Evolutionary conservation across 495 filamentous ascomycete species (phyloP).

Genomic region (Aspergillus homomorphus): DNA sequence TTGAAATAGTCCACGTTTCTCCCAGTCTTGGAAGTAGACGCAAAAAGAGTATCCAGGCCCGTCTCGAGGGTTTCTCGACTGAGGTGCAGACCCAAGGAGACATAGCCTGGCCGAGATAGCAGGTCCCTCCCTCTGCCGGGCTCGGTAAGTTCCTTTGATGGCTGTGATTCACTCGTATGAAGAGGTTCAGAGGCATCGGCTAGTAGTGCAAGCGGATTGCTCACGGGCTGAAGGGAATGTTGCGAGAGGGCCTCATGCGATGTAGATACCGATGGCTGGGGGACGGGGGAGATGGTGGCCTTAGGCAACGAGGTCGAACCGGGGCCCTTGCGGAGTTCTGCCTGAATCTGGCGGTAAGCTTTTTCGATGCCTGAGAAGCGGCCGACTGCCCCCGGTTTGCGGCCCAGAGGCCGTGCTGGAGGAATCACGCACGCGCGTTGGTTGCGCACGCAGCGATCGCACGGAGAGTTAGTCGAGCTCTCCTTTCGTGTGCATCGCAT

Average conservation of each 20-base stretch:
- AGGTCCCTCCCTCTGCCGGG: constrained; percentile 9
- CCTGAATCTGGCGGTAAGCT: constrained; percentile 24
- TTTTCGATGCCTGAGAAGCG: constrained; percentile 28
- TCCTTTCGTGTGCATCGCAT: constrained; percentile 25
- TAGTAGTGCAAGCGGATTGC: constrained; percentile 26
- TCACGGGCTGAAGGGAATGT: constrained; percentile 24
- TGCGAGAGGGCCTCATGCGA: no score
- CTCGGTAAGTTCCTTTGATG: not conserved
- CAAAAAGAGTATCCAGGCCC: constrained; percentile 18
- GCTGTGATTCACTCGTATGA: constrained; percentile 1
- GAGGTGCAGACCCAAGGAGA: constrained; percentile 24
- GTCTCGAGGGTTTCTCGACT: constrained; percentile 14
- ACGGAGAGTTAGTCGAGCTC: constrained; percentile 9
- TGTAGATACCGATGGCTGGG: not conserved
- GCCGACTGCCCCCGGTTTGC: constrained; percentile 22
- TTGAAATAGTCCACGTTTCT: constrained; percentile 25
- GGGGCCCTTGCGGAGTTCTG: constrained; percentile 18
- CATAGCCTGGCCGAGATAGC: constrained; percentile 18
- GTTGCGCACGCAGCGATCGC: constrained; percentile 24
- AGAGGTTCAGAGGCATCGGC: constrained; percentile 25
- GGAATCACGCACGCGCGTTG: constrained; percentile 24
- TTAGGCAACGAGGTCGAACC: not conserved
- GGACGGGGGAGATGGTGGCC: not conserved
- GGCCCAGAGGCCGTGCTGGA: constrained; percentile 20
- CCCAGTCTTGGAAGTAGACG: not conserved